phyloP scores from a whole-genome alignment of 2,329 filamentous ascomycete genomes.

The Septoria linicola region DNA sequence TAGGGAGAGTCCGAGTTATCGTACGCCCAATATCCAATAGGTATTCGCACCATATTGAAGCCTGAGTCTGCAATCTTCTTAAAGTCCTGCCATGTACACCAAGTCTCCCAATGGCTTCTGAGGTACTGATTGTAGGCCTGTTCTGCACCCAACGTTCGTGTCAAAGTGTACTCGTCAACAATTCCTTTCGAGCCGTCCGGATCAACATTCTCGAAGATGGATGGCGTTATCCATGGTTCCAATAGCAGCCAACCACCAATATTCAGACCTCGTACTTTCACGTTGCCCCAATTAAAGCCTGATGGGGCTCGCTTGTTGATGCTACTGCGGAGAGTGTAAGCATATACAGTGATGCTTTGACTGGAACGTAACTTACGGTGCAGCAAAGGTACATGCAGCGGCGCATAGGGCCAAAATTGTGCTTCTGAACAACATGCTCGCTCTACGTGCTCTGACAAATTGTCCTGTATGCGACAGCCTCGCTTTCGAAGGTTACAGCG shows the following conservation, averaged over 20 bases:
- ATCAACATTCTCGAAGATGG: conserved; percentile 47
- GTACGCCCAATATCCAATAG: conserved; percentile 61
- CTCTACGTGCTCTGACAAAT: conserved; percentile 3
- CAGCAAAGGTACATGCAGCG: conserved; percentile 26
- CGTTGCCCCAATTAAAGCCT: conserved; percentile 50
- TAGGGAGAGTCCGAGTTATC: conserved; percentile 53
- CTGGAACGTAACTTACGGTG: conserved; percentile 27
- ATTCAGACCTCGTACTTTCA: conserved; percentile 53
- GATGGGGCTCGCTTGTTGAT: conserved; percentile 30
- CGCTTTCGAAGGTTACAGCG: not conserved
- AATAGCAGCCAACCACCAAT: conserved; percentile 53
- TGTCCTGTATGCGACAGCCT: not conserved
- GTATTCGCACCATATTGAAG: conserved; percentile 60
- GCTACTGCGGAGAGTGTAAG: conserved; percentile 18
- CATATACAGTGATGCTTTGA: not conserved
- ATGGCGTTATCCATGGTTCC: conserved; percentile 56
- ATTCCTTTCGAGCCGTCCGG: conserved; percentile 24
- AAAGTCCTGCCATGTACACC: conserved; percentile 54
- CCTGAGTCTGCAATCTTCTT: conserved; percentile 56
- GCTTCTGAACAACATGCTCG: conserved; percentile 31
- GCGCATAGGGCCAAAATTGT: conserved; percentile 32
- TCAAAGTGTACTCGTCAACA: conserved; percentile 55
- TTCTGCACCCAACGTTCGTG: conserved; percentile 49
- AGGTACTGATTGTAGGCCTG: conserved; percentile 46
- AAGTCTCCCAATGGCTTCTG: conserved; percentile 53